phyloP scores from a whole-genome alignment of 176 grass and related monocot genomes.

The Elymus sibiricus region DNA sequence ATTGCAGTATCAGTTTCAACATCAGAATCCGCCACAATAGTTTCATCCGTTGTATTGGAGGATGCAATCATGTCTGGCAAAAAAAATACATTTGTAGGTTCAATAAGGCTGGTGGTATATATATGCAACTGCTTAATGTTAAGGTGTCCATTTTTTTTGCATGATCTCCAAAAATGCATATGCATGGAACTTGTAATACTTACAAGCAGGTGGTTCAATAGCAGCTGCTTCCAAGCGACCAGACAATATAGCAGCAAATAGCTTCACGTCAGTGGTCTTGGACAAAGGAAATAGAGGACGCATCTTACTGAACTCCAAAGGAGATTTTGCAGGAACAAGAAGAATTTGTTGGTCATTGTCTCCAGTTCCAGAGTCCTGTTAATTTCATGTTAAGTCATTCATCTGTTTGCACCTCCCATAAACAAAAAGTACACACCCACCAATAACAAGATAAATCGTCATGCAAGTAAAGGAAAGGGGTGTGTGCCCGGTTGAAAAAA shows the following conservation, averaged over 20 bases:
- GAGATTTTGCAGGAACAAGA: conserved; percentile 65
- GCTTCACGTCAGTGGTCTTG: conserved; percentile 78
- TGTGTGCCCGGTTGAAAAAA: no score
- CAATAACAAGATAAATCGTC: conserved; percentile 16
- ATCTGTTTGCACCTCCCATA: conserved; percentile 47
- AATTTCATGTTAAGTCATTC: conserved; percentile 29
- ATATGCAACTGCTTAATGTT: neutral
- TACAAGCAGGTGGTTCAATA: conserved; percentile 88
- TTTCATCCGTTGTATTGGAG: conserved; percentile 84
- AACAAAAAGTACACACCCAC: neutral
- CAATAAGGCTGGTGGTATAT: neutral
- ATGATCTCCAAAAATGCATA: neutral
- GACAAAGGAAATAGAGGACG: conserved; percentile 59
- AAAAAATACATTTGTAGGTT: conserved; percentile 23
- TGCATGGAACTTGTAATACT: conserved; percentile 34
- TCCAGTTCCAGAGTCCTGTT: conserved; percentile 59
- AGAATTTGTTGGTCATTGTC: conserved; percentile 72
- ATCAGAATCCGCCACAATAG: conserved; percentile 84
- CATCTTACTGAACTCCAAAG: conserved; percentile 69
- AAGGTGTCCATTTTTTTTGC: neutral
- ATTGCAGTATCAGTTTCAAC: conserved; percentile 81
- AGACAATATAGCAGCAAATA: conserved; percentile 78
- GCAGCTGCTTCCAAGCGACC: conserved; percentile 63
- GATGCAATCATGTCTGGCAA: conserved; percentile 67
- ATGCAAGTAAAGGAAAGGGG: neutral